These are phyloP conservation scores for Kwoniella dejecticola DNA, from an alignment of 768 basidiomycete genomes.

Conservation along the genomic window DNA sequence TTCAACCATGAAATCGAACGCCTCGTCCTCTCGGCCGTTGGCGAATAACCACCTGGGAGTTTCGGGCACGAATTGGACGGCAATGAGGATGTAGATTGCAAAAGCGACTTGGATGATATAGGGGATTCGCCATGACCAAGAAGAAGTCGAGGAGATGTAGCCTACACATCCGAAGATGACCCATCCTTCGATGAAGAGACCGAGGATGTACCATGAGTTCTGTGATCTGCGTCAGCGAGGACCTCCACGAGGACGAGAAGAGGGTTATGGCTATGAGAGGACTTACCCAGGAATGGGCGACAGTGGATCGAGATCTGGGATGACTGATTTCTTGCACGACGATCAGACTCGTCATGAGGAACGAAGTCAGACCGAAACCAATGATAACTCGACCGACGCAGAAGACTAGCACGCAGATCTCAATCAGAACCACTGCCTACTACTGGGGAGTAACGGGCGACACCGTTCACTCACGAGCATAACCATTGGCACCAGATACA, in stretches of 20 bases:
- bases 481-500: conserved; percentile 52
- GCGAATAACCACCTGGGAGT: conserved; percentile 55
- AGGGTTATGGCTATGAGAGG: background rate
- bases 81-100: conserved; percentile 54
- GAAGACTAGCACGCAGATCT: conserved; percentile 43
- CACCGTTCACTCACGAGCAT: conserved; percentile 51
- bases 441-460: no score
- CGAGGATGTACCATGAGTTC: conserved; percentile 57
- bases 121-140: conserved; percentile 56
- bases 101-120: conserved; percentile 55
- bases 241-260: background rate
- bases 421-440: no score
- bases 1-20: conserved; percentile 51
- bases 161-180: conserved; percentile 49
- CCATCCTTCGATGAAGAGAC: conserved; percentile 53
- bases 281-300: conserved; percentile 54
- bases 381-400: conserved; percentile 51
- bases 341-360: conserved; percentile 55
- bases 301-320: conserved; percentile 49
- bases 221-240: background rate
- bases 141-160: conserved; percentile 35
- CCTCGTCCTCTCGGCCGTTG: conserved; percentile 52
- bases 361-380: conserved; percentile 54
- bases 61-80: conserved; percentile 56
- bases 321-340: conserved; percentile 57